Conservation (phyloP, 2,329 filamentous ascomycete genomes). For the Sclerotinia spermophila region DNA sequence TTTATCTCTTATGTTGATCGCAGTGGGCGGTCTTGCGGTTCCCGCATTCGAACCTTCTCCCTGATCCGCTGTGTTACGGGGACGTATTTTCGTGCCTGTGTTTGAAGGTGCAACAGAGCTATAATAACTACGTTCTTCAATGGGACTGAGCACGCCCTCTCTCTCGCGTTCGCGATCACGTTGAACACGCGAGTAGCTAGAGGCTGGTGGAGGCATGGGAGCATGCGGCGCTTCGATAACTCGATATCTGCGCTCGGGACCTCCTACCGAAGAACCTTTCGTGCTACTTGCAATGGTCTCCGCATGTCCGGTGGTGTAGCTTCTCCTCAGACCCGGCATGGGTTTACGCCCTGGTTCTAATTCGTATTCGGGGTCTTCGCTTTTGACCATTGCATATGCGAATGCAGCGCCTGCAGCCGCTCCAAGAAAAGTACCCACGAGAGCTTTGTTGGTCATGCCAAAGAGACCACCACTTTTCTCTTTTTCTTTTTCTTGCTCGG, state of each 20-base stretch:
- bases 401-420: slow-evolving; percentile 74
- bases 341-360: slow-evolving; percentile 2
- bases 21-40: slow-evolving; percentile 12
- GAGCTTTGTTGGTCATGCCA: slow-evolving; percentile 55
- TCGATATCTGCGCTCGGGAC: slow-evolving; percentile 2
- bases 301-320: slow-evolving; percentile 13
- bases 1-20: neutral
- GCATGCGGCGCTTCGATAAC: slow-evolving; percentile 12
- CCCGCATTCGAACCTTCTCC: slow-evolving; percentile 10
- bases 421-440: slow-evolving; percentile 74
- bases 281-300: slow-evolving; percentile 11
- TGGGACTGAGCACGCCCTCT: neutral
- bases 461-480: slow-evolving; percentile 13
- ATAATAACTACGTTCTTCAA: slow-evolving; percentile 14
- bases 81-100: slow-evolving; percentile 2
- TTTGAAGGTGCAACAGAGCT: neutral
- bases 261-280: neutral
- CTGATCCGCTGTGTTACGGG: neutral
- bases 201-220: slow-evolving; percentile 14
- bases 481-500: slow-evolving; percentile 11
- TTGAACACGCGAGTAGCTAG: slow-evolving; percentile 3
- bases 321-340: neutral
- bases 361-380: slow-evolving; percentile 42
- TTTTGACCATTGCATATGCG: slow-evolving; percentile 69
- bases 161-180: slow-evolving; percentile 13